These are phyloP conservation scores for Dinochytrium kinnereticum DNA, from an alignment of 371 early-diverging fungal species.

Conservation along the genomic window DNA sequence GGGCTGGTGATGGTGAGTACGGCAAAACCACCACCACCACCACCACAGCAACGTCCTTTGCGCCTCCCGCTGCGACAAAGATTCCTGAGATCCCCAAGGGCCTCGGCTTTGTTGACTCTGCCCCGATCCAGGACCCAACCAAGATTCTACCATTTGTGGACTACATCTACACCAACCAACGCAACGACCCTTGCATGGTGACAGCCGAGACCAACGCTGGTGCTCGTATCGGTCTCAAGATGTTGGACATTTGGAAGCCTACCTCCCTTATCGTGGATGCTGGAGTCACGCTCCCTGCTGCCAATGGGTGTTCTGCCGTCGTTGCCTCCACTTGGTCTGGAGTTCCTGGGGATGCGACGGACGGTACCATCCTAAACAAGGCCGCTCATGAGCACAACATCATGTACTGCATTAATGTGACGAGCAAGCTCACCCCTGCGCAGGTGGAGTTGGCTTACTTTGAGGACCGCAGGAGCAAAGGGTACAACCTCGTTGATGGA, in stretches of 20 bases:
- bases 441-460: conserved; percentile 21
- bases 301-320: conserved; percentile 27
- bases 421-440: conserved; percentile 16
- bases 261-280: conserved; percentile 28
- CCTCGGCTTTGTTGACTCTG: conserved; percentile 14
- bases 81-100: conserved; percentile 27
- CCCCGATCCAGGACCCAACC: conserved; percentile 17
- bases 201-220: conserved; percentile 33
- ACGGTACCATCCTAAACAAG: conserved; percentile 24
- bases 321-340: conserved; percentile 26
- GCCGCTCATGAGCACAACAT: conserved; percentile 26
- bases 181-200: conserved; percentile 30
- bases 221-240: conserved; percentile 15
- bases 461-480: conserved; percentile 35
- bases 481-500: conserved; percentile 27
- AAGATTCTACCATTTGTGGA: conserved; percentile 24
- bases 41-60: background rate
- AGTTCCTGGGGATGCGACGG: conserved; percentile 31
- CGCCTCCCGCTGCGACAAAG: background rate
- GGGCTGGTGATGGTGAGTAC: background rate
- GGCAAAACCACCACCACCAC: background rate
- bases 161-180: conserved; percentile 24
- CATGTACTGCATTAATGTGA: conserved; percentile 7
- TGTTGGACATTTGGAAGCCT: conserved; percentile 33
- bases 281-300: conserved; percentile 25